These are phyloP conservation scores for Colletotrichum musae DNA, from an alignment of 2,329 filamentous ascomycete genomes.

Conservation along the genomic window DNA sequence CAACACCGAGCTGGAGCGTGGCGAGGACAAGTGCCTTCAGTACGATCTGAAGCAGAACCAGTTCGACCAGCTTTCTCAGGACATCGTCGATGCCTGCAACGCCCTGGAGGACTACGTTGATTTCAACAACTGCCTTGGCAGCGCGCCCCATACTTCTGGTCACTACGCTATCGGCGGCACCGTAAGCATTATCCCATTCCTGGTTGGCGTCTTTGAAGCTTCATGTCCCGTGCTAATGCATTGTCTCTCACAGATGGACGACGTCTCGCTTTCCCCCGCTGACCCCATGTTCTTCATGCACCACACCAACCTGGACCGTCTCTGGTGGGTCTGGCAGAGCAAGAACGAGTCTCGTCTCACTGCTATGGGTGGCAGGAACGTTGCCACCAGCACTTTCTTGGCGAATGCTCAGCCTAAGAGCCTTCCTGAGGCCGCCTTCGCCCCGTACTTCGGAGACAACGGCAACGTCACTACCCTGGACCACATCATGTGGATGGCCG, in stretches of 20 bases:
- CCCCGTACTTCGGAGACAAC: slow-evolving; percentile 32
- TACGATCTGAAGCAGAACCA: slow-evolving; percentile 25
- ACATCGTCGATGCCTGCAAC: slow-evolving; percentile 30
- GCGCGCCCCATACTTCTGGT: slow-evolving; percentile 17
- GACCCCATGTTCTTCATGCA: slow-evolving; percentile 30
- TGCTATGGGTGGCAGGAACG: slow-evolving; percentile 27
- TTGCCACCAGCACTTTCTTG: slow-evolving; percentile 9
- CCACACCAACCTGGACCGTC: slow-evolving; percentile 30
- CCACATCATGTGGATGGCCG: slow-evolving; percentile 30
- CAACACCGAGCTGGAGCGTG: slow-evolving; percentile 17
- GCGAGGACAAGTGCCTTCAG: slow-evolving; percentile 15
- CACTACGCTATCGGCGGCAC: slow-evolving; percentile 35
- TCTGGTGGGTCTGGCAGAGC: slow-evolving; percentile 32
- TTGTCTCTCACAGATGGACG: slow-evolving; percentile 16
- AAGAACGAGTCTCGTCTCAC: slow-evolving; percentile 38
- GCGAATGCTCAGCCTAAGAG: slow-evolving; percentile 1
- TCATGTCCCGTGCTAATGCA: not conserved
- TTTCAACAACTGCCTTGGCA: slow-evolving; percentile 31
- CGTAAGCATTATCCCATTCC: slow-evolving; percentile 4
- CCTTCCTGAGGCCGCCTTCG: slow-evolving; percentile 4
- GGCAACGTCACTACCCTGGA: slow-evolving; percentile 29
- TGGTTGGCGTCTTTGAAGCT: not conserved
- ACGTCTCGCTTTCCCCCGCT: slow-evolving; percentile 27
- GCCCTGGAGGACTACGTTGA: slow-evolving; percentile 18
- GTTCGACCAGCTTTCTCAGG: slow-evolving; percentile 22